Conservation (phyloP, 331 rosid species). For the Quercus phellos region DNA sequence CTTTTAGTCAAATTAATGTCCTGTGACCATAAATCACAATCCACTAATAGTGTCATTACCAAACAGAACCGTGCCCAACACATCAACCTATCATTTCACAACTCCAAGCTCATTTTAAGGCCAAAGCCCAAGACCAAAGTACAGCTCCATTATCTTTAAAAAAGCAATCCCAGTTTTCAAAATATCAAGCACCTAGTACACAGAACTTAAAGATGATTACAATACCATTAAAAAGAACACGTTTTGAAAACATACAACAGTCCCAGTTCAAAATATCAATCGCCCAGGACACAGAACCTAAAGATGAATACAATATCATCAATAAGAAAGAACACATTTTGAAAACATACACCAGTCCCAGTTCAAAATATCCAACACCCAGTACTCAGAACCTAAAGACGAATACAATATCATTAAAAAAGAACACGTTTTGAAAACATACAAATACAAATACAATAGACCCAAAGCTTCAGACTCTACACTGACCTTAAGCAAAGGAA, state of each 20-base stretch:
- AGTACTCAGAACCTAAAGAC: slow-evolving; percentile 6
- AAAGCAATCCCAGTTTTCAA: slow-evolving; percentile 1
- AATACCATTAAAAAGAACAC: not conserved
- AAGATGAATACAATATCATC: slow-evolving; percentile 3
- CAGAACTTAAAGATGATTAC: slow-evolving; percentile 3
- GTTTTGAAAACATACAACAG: slow-evolving; percentile 1
- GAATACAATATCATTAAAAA: slow-evolving; percentile 4
- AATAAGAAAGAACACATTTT: slow-evolving; percentile 1
- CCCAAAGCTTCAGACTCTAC: not conserved
- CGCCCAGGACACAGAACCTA: slow-evolving; percentile 11
- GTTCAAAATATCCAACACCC: slow-evolving; percentile 18
- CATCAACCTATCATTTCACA: slow-evolving; percentile 1
- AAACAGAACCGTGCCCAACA: slow-evolving; percentile 15
- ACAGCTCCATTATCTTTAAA: not conserved
- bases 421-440: not conserved
- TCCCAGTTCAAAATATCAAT: slow-evolving; percentile 17
- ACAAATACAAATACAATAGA: not conserved
- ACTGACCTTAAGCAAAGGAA: not conserved
- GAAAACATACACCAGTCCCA: not conserved
- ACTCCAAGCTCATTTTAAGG: not conserved
- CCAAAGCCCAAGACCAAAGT: not conserved
- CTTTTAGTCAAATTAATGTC: not conserved
- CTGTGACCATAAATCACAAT: slow-evolving; percentile 17
- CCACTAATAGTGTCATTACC: not conserved
- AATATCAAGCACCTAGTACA: slow-evolving; percentile 20